These are phyloP conservation scores for Sonneratia alba DNA, from an alignment of 345 rosid genomes.

Conservation along the genomic window DNA sequence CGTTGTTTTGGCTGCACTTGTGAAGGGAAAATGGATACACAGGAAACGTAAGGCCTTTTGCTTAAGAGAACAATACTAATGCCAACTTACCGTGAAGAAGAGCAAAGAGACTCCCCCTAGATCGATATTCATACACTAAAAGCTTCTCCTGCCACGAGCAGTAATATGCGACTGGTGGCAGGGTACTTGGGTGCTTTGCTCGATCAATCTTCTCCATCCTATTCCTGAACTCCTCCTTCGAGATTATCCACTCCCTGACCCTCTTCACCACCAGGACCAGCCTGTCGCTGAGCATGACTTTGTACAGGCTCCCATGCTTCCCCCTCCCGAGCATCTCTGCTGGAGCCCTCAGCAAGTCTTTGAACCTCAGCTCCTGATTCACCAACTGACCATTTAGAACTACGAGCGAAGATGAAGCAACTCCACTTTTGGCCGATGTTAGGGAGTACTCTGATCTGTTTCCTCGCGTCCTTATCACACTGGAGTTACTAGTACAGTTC, in stretches of 20 bases:
- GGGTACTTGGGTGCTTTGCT: constrained; percentile 34
- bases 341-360: constrained; percentile 54
- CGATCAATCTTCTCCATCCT: constrained; percentile 39
- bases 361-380: constrained; percentile 26
- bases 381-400: constrained; percentile 34
- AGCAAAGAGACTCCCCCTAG: constrained; percentile 46
- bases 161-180: constrained; percentile 43
- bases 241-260: constrained; percentile 30
- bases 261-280: constrained; percentile 42
- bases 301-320: constrained; percentile 57
- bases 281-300: constrained; percentile 34
- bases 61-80: neutral
- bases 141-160: constrained; percentile 59
- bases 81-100: constrained; percentile 42
- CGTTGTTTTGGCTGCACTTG: too few species aligned
- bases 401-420: constrained; percentile 26
- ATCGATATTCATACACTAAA: constrained; percentile 40
- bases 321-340: constrained; percentile 51
- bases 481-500: constrained; percentile 7
- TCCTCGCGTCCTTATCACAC: constrained; percentile 11
- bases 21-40: too few species aligned
- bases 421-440: constrained; percentile 29
- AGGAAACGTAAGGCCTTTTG: too few species aligned
- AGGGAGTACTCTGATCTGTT: constrained; percentile 39
- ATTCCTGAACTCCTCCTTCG: constrained; percentile 29